Evolutionary conservation across 352 stramenopile species (phyloP).

Genomic region (Pythium rhizo-oryzae): DNA sequence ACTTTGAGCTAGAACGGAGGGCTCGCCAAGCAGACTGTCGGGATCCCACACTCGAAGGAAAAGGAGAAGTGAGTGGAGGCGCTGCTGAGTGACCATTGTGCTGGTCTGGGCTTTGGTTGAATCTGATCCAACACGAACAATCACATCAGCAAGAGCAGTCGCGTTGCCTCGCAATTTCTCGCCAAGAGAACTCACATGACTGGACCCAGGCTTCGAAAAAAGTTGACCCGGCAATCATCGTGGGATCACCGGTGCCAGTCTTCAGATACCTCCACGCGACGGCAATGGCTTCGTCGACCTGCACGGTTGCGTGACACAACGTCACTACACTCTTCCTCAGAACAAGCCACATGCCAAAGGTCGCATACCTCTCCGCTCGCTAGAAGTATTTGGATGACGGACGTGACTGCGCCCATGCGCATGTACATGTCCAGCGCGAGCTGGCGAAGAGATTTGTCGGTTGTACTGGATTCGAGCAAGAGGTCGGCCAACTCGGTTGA

Average conservation of each 20-base stretch:
- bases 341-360: not conserved
- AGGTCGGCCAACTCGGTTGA: constrained; percentile 61
- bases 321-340: not conserved
- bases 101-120: not conserved
- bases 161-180: not conserved
- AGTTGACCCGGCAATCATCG: constrained; percentile 3
- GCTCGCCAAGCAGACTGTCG: constrained; percentile 9
- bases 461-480: constrained; percentile 38
- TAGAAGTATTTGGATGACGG: constrained; percentile 56
- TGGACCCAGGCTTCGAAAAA: constrained; percentile 23
- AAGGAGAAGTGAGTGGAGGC: constrained; percentile 19
- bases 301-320: not conserved
- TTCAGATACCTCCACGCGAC: constrained; percentile 26
- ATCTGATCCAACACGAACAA: not conserved
- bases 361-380: constrained; percentile 39
- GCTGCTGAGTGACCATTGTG: constrained; percentile 17
- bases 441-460: constrained; percentile 45
- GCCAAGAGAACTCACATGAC: constrained; percentile 13
- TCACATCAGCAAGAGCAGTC: not conserved
- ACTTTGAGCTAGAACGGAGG: constrained; percentile 11
- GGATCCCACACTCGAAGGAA: constrained; percentile 31
- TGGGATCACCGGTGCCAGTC: constrained; percentile 12
- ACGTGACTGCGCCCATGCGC: constrained; percentile 44
- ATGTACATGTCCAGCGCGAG: constrained; percentile 73
- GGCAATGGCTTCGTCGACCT: constrained; percentile 23